A percentile compares a stretch with the other conserved stretches of the same genome.
phyloP scores from a whole-genome alignment of 2,329 filamentous ascomycete genomes.

The Arthrobotrys pseudoclavata region DNA sequence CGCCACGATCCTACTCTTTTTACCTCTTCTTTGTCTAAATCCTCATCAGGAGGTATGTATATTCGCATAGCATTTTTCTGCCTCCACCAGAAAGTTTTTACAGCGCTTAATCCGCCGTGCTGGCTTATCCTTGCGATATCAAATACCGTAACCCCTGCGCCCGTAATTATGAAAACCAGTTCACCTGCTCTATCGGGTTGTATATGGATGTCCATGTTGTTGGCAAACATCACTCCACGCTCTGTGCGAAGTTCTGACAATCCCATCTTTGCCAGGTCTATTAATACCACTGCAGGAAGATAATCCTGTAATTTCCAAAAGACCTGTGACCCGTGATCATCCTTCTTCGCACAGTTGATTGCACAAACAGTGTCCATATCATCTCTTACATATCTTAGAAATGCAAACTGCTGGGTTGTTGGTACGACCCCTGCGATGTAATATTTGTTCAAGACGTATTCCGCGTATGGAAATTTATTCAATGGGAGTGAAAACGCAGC shows the following conservation, averaged over 20 bases:
- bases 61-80: constrained; percentile 16
- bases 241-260: background rate
- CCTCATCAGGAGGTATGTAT: constrained; percentile 20
- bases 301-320: constrained; percentile 41
- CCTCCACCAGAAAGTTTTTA: constrained; percentile 47
- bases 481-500: constrained; percentile 29
- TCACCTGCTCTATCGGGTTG: constrained; percentile 43
- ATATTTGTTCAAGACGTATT: constrained; percentile 35
- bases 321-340: background rate
- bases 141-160: constrained; percentile 43
- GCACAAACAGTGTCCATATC: constrained; percentile 49
- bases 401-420: constrained; percentile 24
- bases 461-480: constrained; percentile 17
- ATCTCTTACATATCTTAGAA: constrained; percentile 31
- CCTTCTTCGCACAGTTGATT: background rate
- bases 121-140: constrained; percentile 27
- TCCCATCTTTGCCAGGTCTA: constrained; percentile 25
- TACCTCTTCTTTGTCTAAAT: constrained; percentile 7
- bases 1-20: constrained; percentile 8
- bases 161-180: constrained; percentile 35
- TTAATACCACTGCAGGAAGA: constrained; percentile 10
- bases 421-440: constrained; percentile 27
- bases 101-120: constrained; percentile 9
- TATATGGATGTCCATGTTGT: constrained; percentile 28
- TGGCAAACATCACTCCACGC: background rate